Base-by-base conservation (phyloP, 2,329 filamentous ascomycete genomes). In the Fusarium longipes region DNA sequence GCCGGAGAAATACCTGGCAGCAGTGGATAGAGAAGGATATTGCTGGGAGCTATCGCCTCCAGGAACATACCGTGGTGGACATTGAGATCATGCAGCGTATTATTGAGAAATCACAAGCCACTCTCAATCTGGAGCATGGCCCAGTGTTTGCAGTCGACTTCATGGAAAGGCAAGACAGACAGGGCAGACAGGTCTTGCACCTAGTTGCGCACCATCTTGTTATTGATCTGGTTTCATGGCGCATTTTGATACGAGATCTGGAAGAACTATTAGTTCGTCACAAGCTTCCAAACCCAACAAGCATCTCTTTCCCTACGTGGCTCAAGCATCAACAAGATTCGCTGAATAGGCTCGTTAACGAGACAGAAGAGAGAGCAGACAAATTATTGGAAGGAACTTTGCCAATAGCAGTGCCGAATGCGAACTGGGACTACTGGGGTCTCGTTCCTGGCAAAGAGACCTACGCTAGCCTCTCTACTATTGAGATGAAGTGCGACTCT, bases 191-290 rank as follows among this genome's bases (percentile, higher is more conserved):
- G 18, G 25, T 50, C 18, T 22, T 50, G 25, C 33, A 50, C 18
- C n/a, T 50, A 29, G 33, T 39, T n/a, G 47, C 47, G 30, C 47
- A 50, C 22, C 47, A 50, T 30, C 47, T 50, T 30, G 47, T 50
- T 30, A 6, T 50, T 30, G 47, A 50, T 30, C 47, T 50, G 24
- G 33, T 50, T 22, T 50, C 47, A 30, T 50, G 47, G 47, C 33
- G 47, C 9, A 39, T 50, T 30, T 22, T 50, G 14, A 29, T 38
- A 39, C 24, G 33, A 29, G 47, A 50, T 38, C 47, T 50, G 17
- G 47, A 50, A 29, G 33, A 50, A 29, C 33, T 50, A 33, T 29
- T 50, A 25, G 12, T 49, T 17, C 45, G 27, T 20, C 45, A 17
- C 32, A 49, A 36, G 45, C 45, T 49, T 32, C 45, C 45, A 3